Percentiles rank a stretch among this genome's conserved stretches.
These are phyloP conservation scores for Xylaria polymorpha DNA, from an alignment of 2,329 filamentous ascomycete genomes.

Conservation along the genomic window DNA sequence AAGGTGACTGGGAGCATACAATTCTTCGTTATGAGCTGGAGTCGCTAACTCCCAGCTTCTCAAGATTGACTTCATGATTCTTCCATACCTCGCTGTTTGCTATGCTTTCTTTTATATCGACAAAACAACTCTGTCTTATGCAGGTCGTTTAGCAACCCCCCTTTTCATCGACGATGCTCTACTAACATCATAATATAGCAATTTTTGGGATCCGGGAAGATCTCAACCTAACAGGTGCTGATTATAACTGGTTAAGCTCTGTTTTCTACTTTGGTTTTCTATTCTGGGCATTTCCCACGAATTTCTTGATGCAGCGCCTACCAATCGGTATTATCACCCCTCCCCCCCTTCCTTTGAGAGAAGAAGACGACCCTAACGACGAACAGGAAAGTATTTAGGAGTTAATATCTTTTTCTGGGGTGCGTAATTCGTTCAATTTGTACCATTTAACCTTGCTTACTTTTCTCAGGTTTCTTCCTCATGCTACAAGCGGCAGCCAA, in stretches of 20 bases:
- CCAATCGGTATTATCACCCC: constrained; percentile 59
- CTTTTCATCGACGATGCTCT: background rate
- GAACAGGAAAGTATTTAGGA: constrained; percentile 62
- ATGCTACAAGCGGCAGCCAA: constrained; percentile 63
- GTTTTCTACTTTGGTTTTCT: constrained; percentile 69
- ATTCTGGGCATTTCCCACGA: constrained; percentile 65
- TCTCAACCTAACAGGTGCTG: constrained; percentile 61
- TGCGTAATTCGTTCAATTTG: background rate
- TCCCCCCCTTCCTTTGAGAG: constrained; percentile 14
- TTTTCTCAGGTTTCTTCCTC: constrained; percentile 56
- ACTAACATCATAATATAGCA: constrained; percentile 45
- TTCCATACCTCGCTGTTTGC: constrained; percentile 66
- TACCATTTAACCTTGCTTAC: background rate
- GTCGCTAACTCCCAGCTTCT: background rate
- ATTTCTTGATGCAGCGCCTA: constrained; percentile 63
- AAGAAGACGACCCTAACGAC: constrained; percentile 41
- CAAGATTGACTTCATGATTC: constrained; percentile 66
- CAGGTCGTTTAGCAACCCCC: constrained; percentile 49
- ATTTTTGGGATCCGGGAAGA: constrained; percentile 71
- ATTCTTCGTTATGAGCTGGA: background rate
- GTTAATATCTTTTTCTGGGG: constrained; percentile 58
- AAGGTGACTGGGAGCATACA: constrained; percentile 49
- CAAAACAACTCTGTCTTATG: constrained; percentile 65
- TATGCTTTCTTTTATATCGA: constrained; percentile 64
- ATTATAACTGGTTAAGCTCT: constrained; percentile 65